Conservation (phyloP, 148 eudicot genomes). For the Spergularia bocconei region DNA sequence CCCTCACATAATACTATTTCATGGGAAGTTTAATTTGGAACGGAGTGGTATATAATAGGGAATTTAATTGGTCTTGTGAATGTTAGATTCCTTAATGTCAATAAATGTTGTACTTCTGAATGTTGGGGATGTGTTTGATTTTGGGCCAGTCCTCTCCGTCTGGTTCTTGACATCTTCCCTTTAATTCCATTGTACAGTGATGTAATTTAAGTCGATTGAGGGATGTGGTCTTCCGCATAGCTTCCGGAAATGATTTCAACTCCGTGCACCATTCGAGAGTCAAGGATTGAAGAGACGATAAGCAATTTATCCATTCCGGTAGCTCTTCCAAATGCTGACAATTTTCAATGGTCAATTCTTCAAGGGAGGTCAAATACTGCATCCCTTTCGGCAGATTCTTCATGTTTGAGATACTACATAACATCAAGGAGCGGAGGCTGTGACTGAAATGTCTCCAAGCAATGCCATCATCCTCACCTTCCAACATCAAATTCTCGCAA, state of each 20-base stretch:
- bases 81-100: too few species aligned
- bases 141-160: slow-evolving; percentile 20
- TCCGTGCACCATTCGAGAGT: neutral
- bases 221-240: slow-evolving; percentile 4
- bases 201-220: neutral
- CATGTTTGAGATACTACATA: neutral
- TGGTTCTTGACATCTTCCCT: neutral
- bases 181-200: too few species aligned
- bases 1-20: too few species aligned
- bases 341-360: neutral
- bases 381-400: slow-evolving; percentile 12
- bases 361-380: slow-evolving; percentile 18
- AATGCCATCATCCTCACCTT: neutral
- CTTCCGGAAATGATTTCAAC: neutral
- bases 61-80: too few species aligned
- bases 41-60: too few species aligned
- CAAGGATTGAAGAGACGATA: slow-evolving; percentile 9
- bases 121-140: slow-evolving; percentile 9
- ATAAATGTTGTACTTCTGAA: too few species aligned
- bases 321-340: neutral
- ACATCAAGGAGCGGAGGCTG: neutral
- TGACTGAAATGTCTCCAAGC: neutral
- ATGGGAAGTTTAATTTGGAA: too few species aligned
- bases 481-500: neutral
- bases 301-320: slow-evolving; percentile 10